Base-by-base conservation (phyloP, 257 asterid species). In the Lithospermum erythrorhizon region DNA sequence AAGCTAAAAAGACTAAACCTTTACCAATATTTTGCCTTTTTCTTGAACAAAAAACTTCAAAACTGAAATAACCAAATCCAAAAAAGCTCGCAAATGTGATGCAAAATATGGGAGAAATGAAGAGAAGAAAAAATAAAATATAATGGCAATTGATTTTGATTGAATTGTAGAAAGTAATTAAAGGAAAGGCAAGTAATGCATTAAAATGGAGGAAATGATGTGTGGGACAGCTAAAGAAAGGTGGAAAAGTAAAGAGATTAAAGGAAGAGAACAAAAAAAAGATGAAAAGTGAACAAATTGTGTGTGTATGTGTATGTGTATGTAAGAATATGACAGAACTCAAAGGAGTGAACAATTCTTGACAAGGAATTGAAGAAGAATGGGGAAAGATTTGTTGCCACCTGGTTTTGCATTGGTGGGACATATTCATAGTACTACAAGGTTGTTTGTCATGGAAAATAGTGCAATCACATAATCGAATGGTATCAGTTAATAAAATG, bases 171-270 rank as follows among this genome's bases (percentile, higher is more conserved):
- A 64, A 74, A 67, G 65, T 22, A 65, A 71, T 73, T 59, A 73
- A 76, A 62, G 66, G 76, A 73, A 77, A 72, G 81, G 58, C 85
- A 75, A 71, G 81, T 84, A 81, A 82, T 74, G 68, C 65, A 70
- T 66, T 68, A 47, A 79, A 70, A 73, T 55, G 77, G 71, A 70
- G 32, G 75, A 76, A 66, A 69, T 72, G 65, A 64, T 78, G 68
- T 53, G 88, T 78, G 94, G 95, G 83, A 75, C 94, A 82, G 86
- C 91, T 86, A 77, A 81, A 77, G 75, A 87, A 76, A 85, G 73
- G 71, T 54, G 76, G 17, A 32, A 57, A 47, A 57, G 61, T 66
- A 30, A 48, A 61, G 63, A 66, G 48, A 60, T 62, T 15, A 30
- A 30, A 24, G 25, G 25, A 9, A 27, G 32, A 27, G 32, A 27